Base-by-base conservation (phyloP, 2,329 filamentous ascomycete genomes). In the Pyrenophora teres region DNA sequence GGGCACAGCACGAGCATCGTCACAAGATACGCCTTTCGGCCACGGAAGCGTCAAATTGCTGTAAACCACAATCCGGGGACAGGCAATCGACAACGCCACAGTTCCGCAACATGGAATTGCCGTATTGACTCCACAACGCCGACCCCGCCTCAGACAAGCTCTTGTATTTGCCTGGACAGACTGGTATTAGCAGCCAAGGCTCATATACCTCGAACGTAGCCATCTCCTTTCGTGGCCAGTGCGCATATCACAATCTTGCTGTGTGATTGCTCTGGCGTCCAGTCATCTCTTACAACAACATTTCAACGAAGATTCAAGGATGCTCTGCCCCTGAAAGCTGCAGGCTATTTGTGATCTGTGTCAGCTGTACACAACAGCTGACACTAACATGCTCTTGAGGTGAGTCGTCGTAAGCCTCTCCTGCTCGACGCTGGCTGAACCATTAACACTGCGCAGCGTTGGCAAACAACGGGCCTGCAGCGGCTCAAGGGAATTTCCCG, bases 311-410 rank as follows among this genome's bases (percentile, higher is more conserved):
- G 32, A 43, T 42, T 39, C 36, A 30, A 32, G 36, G 18, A 44
- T 46, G 36, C 6, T 46, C 19, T 57, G 40, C 67, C 65, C 68
- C 68, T 69, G 65, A 55, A 60, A 39, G 53, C 59, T 67, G 66
- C 65, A 69, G 57, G 57, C 56, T 58, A 50, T 59, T 58, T 68
- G 67, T 68, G 59, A 60, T 55, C 59, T 65, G 68, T 71, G 67
- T 67, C 63, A 69, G 64, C 65, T 67, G 65, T 53, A 45, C 58
- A 70, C 68, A 50, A 52, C 65, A 63, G 62, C 48, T 48, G 52
- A 50, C 59, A 62, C 59, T 54, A 59, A 56, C 54, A 49, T 52
- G 51, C 50, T 33, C 41, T 54, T 30, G 48, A 53, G 46, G 55
- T 62, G 51, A 62, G 67, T 66, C 52, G 56, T 67, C 59, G 62